Percentiles rank a stretch among this genome's conserved stretches.
These are phyloP conservation scores for Sindora glabra DNA, from an alignment of 306 rosid genomes.

Conservation along the genomic window DNA sequence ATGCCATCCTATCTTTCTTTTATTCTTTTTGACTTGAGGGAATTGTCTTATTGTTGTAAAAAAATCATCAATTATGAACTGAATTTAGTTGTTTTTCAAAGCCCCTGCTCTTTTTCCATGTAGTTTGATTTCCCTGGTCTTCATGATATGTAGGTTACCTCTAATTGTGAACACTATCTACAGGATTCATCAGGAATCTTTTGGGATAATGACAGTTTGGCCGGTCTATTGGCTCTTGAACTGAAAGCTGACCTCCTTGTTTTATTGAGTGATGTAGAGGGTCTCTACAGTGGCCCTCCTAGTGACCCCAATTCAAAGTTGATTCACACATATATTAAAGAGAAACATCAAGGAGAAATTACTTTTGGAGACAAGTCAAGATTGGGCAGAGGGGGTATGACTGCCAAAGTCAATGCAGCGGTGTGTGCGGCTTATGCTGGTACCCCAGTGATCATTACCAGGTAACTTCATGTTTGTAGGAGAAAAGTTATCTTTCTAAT, in stretches of 20 bases:
- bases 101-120: no score
- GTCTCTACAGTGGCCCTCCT: conserved; percentile 93
- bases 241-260: conserved; percentile 86
- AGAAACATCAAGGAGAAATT: conserved; percentile 74
- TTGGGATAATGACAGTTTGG: conserved; percentile 94
- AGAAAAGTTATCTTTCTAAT: not conserved
- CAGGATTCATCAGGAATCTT: conserved; percentile 93
- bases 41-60: no score
- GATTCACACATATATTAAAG: conserved; percentile 72
- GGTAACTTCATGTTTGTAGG: conserved; percentile 54
- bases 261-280: conserved; percentile 89
- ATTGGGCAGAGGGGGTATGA: conserved; percentile 95
- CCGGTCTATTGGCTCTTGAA: conserved; percentile 69
- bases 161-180: conserved; percentile 23
- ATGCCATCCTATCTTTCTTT: no score
- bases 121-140: not conserved
- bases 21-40: no score
- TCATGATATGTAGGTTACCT: conserved; percentile 3
- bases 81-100: no score
- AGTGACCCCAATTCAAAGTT: conserved; percentile 74
- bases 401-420: conserved; percentile 90
- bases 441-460: conserved; percentile 81
- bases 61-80: no score
- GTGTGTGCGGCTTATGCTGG: conserved; percentile 64
- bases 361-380: conserved; percentile 96